Base-by-base conservation (phyloP, 805 yeast genomes). In the Teunomyces panamensis region DNA sequence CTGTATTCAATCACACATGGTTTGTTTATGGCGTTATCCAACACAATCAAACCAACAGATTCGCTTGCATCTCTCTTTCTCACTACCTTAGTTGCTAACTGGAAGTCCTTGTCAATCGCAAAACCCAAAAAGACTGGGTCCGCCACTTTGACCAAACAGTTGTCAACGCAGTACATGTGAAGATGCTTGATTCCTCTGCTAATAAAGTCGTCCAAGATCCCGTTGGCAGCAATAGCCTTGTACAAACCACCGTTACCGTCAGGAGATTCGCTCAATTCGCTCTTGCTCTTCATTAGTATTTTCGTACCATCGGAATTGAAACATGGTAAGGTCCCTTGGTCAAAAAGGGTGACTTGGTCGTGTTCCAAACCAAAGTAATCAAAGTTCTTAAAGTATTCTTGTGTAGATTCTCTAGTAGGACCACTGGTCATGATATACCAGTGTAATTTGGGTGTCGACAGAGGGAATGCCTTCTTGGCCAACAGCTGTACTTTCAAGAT, bases 191-290 rank as follows among this genome's bases (percentile, higher is more conserved):
- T 81, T 5, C 89, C 90, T 48, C 82, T 83, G 6, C 56, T 50
- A 27, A 69, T 60, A 63, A 94, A 80, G 63, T 92, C 96, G 5
- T 79, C 78, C 29, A 94, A 59, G 14, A 91, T 71, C 2, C 80
- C 78, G 54, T 84, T 79, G 37, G 78, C 78, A 56, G 71, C 68
- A 34, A 94, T 75, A 0, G 97, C 98, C 60, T 82, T 85, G 71
- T 94, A 94, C 44, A 94, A 74, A 1, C 99, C 99, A 49, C 99
- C 99, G 64, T 94, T 94, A 1, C 99, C 99, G 67, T 94, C 98
- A 1, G 99, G 99, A 5, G 97, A 87, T 58, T 87, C 86, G 26
- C 90, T 84, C 33, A 89, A 75, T 24, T 75, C 67, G 36, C 69
- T 60, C 37, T 77, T 71, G 6, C 81, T 64, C 52, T 81, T 82